These are phyloP conservation scores for Backusella westeae DNA, from an alignment of 192 early-diverging fungal genomes.

Conservation along the genomic window DNA sequence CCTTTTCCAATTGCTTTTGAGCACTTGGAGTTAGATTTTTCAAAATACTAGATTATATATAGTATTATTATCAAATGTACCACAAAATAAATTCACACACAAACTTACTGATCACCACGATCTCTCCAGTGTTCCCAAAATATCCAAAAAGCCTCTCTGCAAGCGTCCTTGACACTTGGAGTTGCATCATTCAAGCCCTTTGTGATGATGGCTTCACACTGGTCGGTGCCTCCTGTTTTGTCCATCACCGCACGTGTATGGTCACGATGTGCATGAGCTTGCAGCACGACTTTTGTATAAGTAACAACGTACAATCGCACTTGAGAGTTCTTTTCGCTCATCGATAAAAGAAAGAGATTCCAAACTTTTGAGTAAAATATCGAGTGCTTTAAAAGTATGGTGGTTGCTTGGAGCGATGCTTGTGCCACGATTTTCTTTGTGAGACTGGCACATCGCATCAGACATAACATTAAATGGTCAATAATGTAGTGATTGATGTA, in stretches of 20 bases:
- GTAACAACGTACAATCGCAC: slow-evolving; percentile 26
- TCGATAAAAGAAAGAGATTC: slow-evolving; percentile 26
- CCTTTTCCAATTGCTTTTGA: slow-evolving; percentile 20
- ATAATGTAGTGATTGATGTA: slow-evolving; percentile 32
- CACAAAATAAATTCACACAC: neutral
- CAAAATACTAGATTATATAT: slow-evolving; percentile 8
- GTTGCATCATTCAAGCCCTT: slow-evolving; percentile 43
- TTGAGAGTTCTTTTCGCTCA: slow-evolving; percentile 43
- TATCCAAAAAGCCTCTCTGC: slow-evolving; percentile 38
- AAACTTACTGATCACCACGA: slow-evolving; percentile 38
- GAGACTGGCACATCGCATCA: slow-evolving; percentile 26
- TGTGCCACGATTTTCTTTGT: slow-evolving; percentile 37
- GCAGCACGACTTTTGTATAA: slow-evolving; percentile 25
- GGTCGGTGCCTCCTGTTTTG: slow-evolving; percentile 30
- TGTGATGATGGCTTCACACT: slow-evolving; percentile 33
- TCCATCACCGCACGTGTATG: slow-evolving; percentile 30
- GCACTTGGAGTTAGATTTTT: neutral
- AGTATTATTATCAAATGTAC: neutral
- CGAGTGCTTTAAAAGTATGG: slow-evolving; percentile 26
- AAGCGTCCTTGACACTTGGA: slow-evolving; percentile 35
- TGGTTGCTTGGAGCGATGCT: slow-evolving; percentile 18
- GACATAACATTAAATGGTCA: slow-evolving; percentile 34
- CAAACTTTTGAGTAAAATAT: slow-evolving; percentile 35
- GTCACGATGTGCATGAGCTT: slow-evolving; percentile 26
- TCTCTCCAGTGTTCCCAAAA: slow-evolving; percentile 39